Evolutionary conservation across 192 early-diverging fungal species (phyloP).

Genomic region (Linnemannia zychae): DNA sequence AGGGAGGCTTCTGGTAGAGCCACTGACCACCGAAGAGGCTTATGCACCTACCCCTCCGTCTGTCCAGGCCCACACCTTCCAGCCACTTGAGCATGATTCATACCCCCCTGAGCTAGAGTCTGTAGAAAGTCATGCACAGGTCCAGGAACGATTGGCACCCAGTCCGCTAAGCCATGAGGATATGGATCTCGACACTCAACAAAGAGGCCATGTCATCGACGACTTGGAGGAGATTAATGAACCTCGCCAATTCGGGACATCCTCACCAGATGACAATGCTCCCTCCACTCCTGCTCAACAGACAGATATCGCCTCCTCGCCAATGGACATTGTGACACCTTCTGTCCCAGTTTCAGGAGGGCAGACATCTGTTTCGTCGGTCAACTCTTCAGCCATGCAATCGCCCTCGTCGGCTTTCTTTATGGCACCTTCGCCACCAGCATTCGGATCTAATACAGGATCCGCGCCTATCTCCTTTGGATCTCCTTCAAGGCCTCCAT

Average conservation of each 20-base stretch:
- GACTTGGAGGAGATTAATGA: neutral
- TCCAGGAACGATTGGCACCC: conserved; percentile 1
- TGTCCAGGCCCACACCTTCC: conserved; percentile 52
- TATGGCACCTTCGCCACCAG: conserved; percentile 43
- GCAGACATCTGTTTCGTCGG: neutral
- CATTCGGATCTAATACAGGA: neutral
- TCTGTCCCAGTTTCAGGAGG: neutral
- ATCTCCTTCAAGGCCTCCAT: conserved; percentile 8
- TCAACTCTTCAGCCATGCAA: conserved; percentile 22
- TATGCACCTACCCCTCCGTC: conserved; percentile 52
- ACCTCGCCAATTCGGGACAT: neutral
- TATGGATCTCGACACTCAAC: neutral
- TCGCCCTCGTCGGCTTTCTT: conserved; percentile 46
- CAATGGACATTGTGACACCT: conserved; percentile 26
- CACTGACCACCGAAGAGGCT: conserved; percentile 23
- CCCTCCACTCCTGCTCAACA: neutral
- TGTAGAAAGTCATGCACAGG: neutral
- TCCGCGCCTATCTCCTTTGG: conserved; percentile 9
- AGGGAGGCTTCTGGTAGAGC: conserved; percentile 7
- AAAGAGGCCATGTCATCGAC: neutral
- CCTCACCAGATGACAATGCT: neutral
- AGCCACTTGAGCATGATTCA: conserved; percentile 14
- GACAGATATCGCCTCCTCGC: neutral
- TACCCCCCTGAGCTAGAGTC: conserved; percentile 11
- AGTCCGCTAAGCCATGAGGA: neutral